Conservation (phyloP, 176 grass and related monocot genomes). For the Zizania latifolia region DNA sequence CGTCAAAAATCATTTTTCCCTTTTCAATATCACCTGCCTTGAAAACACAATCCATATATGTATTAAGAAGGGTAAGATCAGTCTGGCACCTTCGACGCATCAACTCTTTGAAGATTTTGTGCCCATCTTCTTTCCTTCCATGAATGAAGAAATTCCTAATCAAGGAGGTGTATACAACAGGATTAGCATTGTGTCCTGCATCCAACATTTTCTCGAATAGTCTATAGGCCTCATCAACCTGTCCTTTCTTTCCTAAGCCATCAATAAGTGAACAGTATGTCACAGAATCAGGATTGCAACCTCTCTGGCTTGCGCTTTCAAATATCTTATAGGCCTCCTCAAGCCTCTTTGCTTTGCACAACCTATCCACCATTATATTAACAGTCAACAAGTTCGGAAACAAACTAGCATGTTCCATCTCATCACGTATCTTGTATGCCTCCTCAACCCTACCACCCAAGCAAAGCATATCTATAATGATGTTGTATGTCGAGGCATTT, state of each 20-base stretch:
- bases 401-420: constrained; percentile 66
- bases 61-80: constrained; percentile 87
- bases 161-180: constrained; percentile 74
- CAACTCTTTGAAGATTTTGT: constrained; percentile 98
- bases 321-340: constrained; percentile 78
- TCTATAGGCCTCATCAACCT: constrained; percentile 80
- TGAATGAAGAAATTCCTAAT: constrained; percentile 87
- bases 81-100: constrained; percentile 54
- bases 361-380: constrained; percentile 95
- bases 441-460: constrained; percentile 53
- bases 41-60: constrained; percentile 93
- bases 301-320: constrained; percentile 53
- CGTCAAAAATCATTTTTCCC: constrained; percentile 71
- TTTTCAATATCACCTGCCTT: constrained; percentile 77
- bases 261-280: constrained; percentile 88
- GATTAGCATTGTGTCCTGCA: constrained; percentile 62
- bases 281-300: constrained; percentile 70
- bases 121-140: constrained; percentile 93
- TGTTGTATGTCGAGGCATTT: constrained; percentile 82
- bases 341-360: constrained; percentile 75
- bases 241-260: constrained; percentile 78
- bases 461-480: constrained; percentile 82
- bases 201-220: constrained; percentile 89
- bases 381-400: constrained; percentile 81
- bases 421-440: constrained; percentile 63